Conservation (phyloP, 441 rosid species). For the Gossypium aridum region DNA sequence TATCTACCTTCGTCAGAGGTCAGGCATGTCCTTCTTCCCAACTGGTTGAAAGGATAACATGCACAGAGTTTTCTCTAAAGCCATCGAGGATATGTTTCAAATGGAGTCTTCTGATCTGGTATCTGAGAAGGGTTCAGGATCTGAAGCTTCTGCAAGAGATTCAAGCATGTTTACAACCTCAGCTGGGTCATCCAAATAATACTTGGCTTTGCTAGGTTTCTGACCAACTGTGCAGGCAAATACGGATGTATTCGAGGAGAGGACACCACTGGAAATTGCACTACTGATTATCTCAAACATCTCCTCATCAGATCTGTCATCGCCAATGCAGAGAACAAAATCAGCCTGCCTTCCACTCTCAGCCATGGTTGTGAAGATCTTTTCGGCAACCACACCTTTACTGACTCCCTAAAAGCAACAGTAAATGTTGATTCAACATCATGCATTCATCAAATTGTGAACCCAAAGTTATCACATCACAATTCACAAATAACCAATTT, state of each 20-base stretch:
- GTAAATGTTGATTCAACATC: not conserved
- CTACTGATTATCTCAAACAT: slow-evolving; percentile 64
- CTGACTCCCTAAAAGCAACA: slow-evolving; percentile 46
- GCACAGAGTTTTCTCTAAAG: slow-evolving; percentile 8
- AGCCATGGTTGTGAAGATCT: slow-evolving; percentile 46
- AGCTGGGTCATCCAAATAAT: slow-evolving; percentile 71
- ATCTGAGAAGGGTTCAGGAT: slow-evolving; percentile 21
- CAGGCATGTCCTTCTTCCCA: slow-evolving; percentile 8
- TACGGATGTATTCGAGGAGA: slow-evolving; percentile 39
- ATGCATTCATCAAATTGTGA: not conserved
- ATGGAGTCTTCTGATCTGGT: slow-evolving; percentile 18
- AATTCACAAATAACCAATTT: not conserved
- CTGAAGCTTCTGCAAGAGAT: slow-evolving; percentile 60
- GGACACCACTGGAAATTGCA: slow-evolving; percentile 28
- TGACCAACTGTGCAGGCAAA: slow-evolving; percentile 89
- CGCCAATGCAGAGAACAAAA: slow-evolving; percentile 69
- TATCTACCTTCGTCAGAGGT: slow-evolving; percentile 13
- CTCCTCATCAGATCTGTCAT: slow-evolving; percentile 75
- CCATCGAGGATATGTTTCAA: slow-evolving; percentile 13
- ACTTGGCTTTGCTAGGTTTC: slow-evolving; percentile 96
- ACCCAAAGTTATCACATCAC: not conserved
- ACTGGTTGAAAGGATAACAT: not conserved
- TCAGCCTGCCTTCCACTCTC: slow-evolving; percentile 40
- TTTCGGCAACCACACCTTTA: slow-evolving; percentile 60
- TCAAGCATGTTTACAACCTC: slow-evolving; percentile 57